Percentiles rank a stretch among this genome's conserved stretches.
Conservation (phyloP, 192 early-diverging fungal species). For the Podila epicladia region DNA sequence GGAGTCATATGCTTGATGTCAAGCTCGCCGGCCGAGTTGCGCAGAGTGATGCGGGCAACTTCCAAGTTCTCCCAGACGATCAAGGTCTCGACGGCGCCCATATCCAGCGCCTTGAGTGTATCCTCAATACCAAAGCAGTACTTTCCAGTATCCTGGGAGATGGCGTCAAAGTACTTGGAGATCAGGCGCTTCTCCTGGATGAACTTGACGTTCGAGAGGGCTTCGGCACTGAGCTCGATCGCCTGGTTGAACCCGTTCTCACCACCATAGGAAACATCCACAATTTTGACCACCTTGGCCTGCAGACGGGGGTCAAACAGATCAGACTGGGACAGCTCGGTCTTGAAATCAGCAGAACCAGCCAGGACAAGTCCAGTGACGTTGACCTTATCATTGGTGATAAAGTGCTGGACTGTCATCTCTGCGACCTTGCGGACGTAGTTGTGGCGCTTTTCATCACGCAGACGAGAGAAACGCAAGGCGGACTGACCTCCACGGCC, state of each 20-base stretch:
- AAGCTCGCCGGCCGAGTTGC: constrained; percentile 72
- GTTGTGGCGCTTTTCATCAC: constrained; percentile 99
- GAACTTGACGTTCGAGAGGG: constrained; percentile 96
- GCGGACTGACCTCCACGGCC: constrained; percentile 99
- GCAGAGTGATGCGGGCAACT: constrained; percentile 78
- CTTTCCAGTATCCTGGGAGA: constrained; percentile 96
- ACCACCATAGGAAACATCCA: constrained; percentile 99
- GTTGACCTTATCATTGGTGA: constrained; percentile 92
- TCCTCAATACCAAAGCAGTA: constrained; percentile 96
- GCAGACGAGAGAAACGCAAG: constrained; percentile 98
- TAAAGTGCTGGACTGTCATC: constrained; percentile 93
- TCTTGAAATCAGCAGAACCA: constrained; percentile 99
- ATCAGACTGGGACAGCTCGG: constrained; percentile 93
- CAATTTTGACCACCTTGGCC: constrained; percentile 90
- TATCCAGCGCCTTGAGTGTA: constrained; percentile 94
- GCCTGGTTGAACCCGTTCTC: constrained; percentile 99
- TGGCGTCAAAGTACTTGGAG: constrained; percentile 96
- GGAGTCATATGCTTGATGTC: constrained; percentile 80
- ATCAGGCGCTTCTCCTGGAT: constrained; percentile 99
- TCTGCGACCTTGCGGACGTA: constrained; percentile 99
- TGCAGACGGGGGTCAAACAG: constrained; percentile 94
- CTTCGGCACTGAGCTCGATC: constrained; percentile 91
- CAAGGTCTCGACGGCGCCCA: constrained; percentile 97
- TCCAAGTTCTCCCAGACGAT: constrained; percentile 98
- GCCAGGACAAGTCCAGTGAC: constrained; percentile 91